phyloP scores from a whole-genome alignment of 805 yeast species.

The Saturnispora gosingensis region DNA sequence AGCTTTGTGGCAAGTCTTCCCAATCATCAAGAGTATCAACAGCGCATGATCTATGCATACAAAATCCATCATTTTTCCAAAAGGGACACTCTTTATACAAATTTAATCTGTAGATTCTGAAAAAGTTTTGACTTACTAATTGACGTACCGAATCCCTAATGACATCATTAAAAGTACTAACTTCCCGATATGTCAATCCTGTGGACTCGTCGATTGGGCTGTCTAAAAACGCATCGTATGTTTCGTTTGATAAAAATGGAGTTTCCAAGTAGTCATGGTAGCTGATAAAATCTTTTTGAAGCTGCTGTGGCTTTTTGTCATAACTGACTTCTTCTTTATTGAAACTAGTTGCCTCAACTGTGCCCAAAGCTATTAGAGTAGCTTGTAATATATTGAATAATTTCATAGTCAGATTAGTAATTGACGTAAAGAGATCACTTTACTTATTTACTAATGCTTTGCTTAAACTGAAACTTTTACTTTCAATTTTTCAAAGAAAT shows the following conservation, averaged over 20 bases:
- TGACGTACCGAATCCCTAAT: conserved; percentile 49
- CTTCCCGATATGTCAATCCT: conserved; percentile 32
- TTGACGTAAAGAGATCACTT: not conserved
- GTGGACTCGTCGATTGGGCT: conserved; percentile 23
- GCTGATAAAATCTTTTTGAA: conserved; percentile 14
- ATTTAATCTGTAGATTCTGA: conserved; percentile 80
- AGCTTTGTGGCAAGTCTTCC: conserved; percentile 57
- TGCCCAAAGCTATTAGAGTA: not conserved
- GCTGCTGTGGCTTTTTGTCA: conserved; percentile 15
- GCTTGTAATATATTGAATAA: not conserved
- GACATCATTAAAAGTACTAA: conserved; percentile 41
- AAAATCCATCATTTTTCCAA: conserved; percentile 73
- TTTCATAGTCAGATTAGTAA: not conserved
- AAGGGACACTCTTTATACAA: conserved; percentile 78
- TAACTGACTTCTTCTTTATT: conserved; percentile 3
- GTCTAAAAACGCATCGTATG: conserved; percentile 13
- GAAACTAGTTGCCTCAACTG: not conserved
- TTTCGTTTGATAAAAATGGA: conserved; percentile 21
- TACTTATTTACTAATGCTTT: not conserved
- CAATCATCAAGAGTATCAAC: conserved; percentile 76
- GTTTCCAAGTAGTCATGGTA: conserved; percentile 26
- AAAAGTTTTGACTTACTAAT: conserved; percentile 67
- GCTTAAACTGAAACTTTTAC: not conserved
- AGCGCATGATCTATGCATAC: conserved; percentile 83
- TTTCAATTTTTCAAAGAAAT: not conserved